Base-by-base conservation (phyloP, 1,284 basidiomycete species). In the Ustanciosporium gigantosporum region DNA sequence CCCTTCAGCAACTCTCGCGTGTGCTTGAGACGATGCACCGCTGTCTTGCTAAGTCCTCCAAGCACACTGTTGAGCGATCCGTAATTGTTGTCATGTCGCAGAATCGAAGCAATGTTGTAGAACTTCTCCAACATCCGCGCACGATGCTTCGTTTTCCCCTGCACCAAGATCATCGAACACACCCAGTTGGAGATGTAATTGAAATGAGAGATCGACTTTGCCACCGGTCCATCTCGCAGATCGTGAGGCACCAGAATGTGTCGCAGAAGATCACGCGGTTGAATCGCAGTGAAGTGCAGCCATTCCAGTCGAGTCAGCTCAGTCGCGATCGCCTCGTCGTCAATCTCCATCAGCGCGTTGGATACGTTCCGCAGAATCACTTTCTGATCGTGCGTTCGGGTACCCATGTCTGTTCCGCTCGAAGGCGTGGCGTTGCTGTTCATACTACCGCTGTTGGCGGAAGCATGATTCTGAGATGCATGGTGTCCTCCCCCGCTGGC, bases 141-240 rank as follows among this genome's bases (percentile, higher is more conserved):
- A 3, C 71, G 64, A 27, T 56, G 51, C 53, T 74, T 74, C 7
- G 56, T 53, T 48, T 73, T 72, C 21, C 46, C 41, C 45, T 74
- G 69, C 16, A 60, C 64, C 24, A 74, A 50, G 43, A 74, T 70
- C 67, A 74, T 70, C 15, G 68, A 62, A 36, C 65, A 70, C 3
- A 74, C 68, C 71, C 71, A 74, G 38, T 52, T 56, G 16, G 68
- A 70, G 36, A 72, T 56, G 52, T 74, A 74, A 47, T 74, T 74
- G 43, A 74, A 74, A 51, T 74, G 71, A 15, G 58, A 65, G 24
- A 74, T 74, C 22, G 57, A 65, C 8, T 57, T 51, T n/a, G 70
- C 41, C 6, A 72, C 70, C 2, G 70, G 66, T 0, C 69, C 69
- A 20, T 66, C 55, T 19, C 71, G 61, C 16, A 58, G 47, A 11